Conservation (phyloP, 805 yeast genomes). For the Lipomyces spencermartinsiae region DNA sequence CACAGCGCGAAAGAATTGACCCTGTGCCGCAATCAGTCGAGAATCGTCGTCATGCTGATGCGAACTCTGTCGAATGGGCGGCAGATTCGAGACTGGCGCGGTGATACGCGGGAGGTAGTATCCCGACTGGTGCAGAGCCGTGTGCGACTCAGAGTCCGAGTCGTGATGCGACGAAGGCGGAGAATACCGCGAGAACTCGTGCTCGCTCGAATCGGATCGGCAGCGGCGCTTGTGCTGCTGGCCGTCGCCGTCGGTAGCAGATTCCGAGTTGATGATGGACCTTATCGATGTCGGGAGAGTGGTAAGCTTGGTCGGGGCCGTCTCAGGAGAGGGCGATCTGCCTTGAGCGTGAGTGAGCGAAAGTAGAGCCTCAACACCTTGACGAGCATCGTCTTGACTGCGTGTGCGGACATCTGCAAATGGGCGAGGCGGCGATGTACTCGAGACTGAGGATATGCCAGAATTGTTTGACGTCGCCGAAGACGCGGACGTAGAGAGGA, state of each 20-base stretch:
- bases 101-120: neutral
- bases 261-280: conserved; percentile 13
- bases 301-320: conserved; percentile 12
- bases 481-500: neutral
- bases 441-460: conserved; percentile 9
- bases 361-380: conserved; percentile 37
- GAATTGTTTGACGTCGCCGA: conserved; percentile 3
- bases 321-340: neutral
- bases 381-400: conserved; percentile 30
- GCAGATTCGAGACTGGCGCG: neutral
- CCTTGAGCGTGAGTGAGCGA: conserved; percentile 17
- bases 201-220: neutral
- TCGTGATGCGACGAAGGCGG: neutral
- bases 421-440: conserved; percentile 18
- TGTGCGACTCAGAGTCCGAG: neutral
- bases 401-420: conserved; percentile 10
- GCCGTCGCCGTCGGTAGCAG: neutral
- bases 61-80: neutral
- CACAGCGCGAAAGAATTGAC: neutral
- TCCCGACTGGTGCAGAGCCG: neutral
- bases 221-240: neutral
- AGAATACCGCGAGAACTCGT: neutral
- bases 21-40: neutral
- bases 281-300: conserved; percentile 8
- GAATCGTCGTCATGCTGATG: neutral